Evolutionary conservation across 768 basidiomycete genomes (phyloP), one percentile per base, ranked within the genome.

Genomic region (Pisolithus tinctorius): DNA sequence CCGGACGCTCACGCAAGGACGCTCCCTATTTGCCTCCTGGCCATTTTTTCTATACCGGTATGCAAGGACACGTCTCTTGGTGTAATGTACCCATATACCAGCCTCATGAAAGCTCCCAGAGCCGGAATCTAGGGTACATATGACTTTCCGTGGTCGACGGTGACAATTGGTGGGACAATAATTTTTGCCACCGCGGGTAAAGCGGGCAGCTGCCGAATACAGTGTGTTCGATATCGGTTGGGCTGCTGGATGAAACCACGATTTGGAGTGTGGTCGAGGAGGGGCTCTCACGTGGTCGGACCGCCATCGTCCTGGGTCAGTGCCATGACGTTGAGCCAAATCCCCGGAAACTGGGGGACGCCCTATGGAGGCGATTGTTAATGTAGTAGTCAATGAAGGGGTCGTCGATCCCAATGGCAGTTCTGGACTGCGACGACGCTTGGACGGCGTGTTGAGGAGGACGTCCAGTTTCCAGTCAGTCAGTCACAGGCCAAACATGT

Each of bases 21-120:
- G 13, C 5, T 34, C 14, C 34, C 10, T 47, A 45, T 49, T 39
- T 50, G 45, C 45, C 26, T n/a, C 31, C 38, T 55, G 55, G 61
- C 61, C 17, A 50, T 54, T 45, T 25, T 39, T 14, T 20, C 34
- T 36, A 43, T 50, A 50, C 49, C 45, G 11, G 30, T 31, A 47
- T 26, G 39, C 48, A 49, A n/a, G 38, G 48, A 49, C 49, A 36
- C 42, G 25, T 26, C 17, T 41, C 31, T 44, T 36, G 42, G 31
- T 50, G 17, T 50, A 36, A 50, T 50, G 42, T 50, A 50, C 40
- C 31, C 25, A 45, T 45, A 45, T 45, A 45, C 43, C 43, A 27
- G 40, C 4, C n/a, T 41, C 23, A 41, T 29, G 43, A 29, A 45
- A 30, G 26, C 27, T 27, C 26, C 10, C 13, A 43, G 42, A 43